Base-by-base conservation (phyloP, 1,284 basidiomycete species). In the Ustilago xerochloae region DNA sequence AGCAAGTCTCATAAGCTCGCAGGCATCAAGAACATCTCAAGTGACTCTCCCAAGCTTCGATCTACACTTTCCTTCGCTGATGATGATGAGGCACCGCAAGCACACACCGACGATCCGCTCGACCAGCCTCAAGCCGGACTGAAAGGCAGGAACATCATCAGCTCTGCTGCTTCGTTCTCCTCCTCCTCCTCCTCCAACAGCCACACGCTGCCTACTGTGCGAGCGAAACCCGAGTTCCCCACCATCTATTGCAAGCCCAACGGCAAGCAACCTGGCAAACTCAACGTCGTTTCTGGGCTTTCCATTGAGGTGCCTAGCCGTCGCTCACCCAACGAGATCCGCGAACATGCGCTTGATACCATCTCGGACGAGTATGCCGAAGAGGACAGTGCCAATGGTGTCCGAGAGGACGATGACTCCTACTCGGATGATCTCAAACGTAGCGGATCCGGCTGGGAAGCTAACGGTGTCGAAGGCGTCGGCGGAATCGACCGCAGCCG, bases 151-250 rank as follows among this genome's bases (percentile, higher is more conserved):
- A 24, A 56, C 18, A 51, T 46, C 4, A 62, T 59, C 26, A 70
- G 56, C 57, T 68, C 70, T 3, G 56, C 64, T 7, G 70, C 70
- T 18, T 67, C 64, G 24, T 53, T 73, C 36, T 51, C 55, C 10
- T 73, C 55, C 10, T 73, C 70, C 15, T 49, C 64, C 47, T 63
- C 57, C 6, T 67, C 70, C 32, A 62, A 36, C 53, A 68, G 33
- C 24, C 45, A 73, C 10, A 73, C 64, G 0, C 41, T 63, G 0
- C 94, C 94, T 3, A 90, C 90, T 20, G 93, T 97, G 78, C 91
- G 92, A 81, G 92, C 96, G 78, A 90, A 91, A 51, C 90, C 94
- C 4, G 94, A 97, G 85, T 94, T 92, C 84, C 88, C 90, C 1
- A 91, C 91, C 41, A 88, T 96, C 51, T 89, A 91, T 20, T 89